Evolutionary conservation across 2,329 filamentous ascomycete genomes (phyloP).

Genomic region (Chaetothyriales sp.): DNA sequence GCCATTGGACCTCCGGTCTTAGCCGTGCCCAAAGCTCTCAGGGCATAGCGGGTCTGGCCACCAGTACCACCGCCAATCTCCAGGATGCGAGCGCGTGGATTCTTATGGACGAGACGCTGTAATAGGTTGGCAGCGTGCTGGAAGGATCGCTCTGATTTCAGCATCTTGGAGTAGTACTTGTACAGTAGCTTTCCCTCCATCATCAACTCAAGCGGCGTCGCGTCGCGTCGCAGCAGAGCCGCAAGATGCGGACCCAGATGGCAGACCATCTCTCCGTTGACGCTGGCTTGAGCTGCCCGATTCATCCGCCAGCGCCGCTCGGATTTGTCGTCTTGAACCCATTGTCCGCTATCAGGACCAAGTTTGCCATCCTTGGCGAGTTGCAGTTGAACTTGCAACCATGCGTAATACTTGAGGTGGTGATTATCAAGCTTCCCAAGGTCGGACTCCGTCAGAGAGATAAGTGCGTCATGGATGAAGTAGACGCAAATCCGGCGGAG

Average conservation of each 20-base stretch:
- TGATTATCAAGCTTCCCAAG: no score
- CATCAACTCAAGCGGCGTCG: constrained; percentile 2
- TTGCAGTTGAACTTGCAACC: no score
- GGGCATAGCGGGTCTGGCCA: constrained; percentile 13
- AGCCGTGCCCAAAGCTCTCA: constrained; percentile 7
- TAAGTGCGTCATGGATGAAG: no score
- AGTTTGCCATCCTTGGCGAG: no score
- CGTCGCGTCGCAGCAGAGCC: constrained; percentile 16
- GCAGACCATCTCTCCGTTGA: neutral
- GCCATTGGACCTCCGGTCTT: constrained; percentile 1
- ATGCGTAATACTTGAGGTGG: no score
- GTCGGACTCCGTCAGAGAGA: no score
- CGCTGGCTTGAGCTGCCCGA: neutral
- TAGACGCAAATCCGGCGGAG: no score
- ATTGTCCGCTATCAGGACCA: no score
- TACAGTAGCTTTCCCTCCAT: constrained; percentile 10
- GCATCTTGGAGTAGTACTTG: constrained; percentile 10
- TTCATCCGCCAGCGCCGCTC: no score
- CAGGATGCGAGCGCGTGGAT: constrained; percentile 12
- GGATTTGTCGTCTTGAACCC: no score
- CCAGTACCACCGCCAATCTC: constrained; percentile 24
- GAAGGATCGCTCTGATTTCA: neutral
- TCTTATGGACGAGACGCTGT: constrained; percentile 5
- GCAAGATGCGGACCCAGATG: constrained; percentile 2
- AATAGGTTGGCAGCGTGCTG: neutral